phyloP scores from a whole-genome alignment of 257 asterid genomes.

The Solanum virginianum region DNA sequence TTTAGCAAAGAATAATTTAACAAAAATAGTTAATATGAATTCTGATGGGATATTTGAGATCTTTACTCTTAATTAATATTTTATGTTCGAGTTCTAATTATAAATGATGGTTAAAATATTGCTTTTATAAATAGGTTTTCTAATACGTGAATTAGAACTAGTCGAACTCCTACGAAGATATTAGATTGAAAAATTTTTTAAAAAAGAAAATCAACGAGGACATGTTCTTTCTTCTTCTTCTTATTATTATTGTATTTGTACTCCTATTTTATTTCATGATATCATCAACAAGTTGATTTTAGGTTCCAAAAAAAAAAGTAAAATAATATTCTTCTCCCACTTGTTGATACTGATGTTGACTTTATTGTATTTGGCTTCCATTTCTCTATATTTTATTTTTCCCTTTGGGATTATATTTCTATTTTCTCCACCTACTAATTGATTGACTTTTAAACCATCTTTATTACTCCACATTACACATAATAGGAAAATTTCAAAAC shows the following conservation, averaged over 20 bases:
- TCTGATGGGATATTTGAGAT: too few species aligned
- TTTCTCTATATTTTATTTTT: neutral
- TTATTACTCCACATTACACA: neutral
- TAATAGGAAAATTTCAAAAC: neutral
- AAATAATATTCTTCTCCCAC: neutral
- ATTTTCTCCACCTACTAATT: neutral
- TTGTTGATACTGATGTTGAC: neutral
- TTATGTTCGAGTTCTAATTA: too few species aligned
- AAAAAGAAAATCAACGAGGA: neutral
- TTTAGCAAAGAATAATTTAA: neutral
- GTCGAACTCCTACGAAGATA: neutral
- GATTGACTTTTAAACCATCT: neutral
- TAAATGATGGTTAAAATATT: too few species aligned
- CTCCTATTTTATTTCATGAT: neutral
- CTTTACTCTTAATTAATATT: fast-evolving
- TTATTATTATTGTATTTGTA: neutral
- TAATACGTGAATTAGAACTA: neutral
- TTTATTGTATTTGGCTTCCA: neutral
- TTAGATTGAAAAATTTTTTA: too few species aligned
- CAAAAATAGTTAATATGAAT: too few species aligned
- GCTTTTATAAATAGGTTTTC: too few species aligned
- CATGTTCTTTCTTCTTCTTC: neutral
- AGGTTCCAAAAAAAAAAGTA: neutral
- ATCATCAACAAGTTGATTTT: neutral
- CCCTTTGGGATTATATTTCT: neutral